Base-by-base conservation (phyloP, 805 yeast species). In the Huiozyma sinensis region DNA sequence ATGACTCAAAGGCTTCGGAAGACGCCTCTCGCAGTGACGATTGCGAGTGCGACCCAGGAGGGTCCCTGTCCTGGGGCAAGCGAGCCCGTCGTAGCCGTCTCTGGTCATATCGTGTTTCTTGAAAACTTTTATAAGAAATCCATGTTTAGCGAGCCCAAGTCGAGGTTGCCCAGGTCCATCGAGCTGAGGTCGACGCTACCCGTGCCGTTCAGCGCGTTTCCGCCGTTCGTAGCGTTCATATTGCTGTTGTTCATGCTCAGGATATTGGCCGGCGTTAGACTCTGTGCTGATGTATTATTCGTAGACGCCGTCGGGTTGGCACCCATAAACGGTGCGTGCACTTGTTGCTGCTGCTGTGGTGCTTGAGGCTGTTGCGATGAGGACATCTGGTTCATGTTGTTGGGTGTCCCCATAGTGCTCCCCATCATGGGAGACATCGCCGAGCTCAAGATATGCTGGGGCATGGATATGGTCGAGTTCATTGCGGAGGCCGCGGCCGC, bases 111-210 rank as follows among this genome's bases (percentile, higher is more conserved):
- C 24, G n/a, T 31, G 33, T 3, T 31, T 31, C 9, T 8, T 31
- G 33, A 31, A 8, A 11, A n/a, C 11, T 10, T 32, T 30, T 46
- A 57, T 28, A 60, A 42, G 49, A 61, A 60, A 39, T 61, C 64
- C 58, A 61, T 53, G 43, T 56, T 58, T 12, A 58, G 49, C 33
- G 47, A 53, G 29, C 58, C 52, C 9, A 61, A 49, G 40, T 61
- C 65, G 27, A 61, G 39, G 42, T 54, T 55, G 41, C 55, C 56
- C 30, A 60, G 49, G 43, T 58, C 64, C 32, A 56, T 40, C 33
- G 40, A 7, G n/a, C n/a, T 38, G 11, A 49, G 51, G 30, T 46
- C 51, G 12, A 31, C 38, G 24, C 24, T 17, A 4, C 24, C 24
- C 24, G 24, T 17, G 4, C 24, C 24, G 24, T 17, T 17, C 24